These are phyloP conservation scores for Picea sitchensis DNA, from an alignment of 75 land plant species.

Conservation along the genomic window DNA sequence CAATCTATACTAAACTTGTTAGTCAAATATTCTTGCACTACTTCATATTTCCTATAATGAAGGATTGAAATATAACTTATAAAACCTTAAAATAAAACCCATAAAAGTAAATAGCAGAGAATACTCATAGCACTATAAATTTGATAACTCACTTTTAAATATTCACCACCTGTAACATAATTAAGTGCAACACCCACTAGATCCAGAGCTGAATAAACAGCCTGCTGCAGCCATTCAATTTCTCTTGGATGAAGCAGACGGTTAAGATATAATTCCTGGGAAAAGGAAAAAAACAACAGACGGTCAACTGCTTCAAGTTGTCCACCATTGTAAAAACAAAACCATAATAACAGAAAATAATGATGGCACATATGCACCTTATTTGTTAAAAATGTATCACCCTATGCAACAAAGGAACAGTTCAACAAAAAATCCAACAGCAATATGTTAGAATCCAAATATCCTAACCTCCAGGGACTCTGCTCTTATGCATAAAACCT, in stretches of 20 bases:
- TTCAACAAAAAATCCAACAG: background rate
- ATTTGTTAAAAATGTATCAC: too few relatives aligned
- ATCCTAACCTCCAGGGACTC: slow-evolving; percentile 53
- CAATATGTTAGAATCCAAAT: background rate
- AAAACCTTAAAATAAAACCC: too few relatives aligned
- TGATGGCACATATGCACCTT: background rate
- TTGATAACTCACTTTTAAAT: background rate
- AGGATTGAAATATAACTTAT: too few relatives aligned
- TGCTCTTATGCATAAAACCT: slow-evolving; percentile 51
- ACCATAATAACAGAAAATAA: background rate
- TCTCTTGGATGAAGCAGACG: slow-evolving; percentile 44
- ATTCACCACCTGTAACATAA: slow-evolving; percentile 12
- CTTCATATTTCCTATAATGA: too few relatives aligned
- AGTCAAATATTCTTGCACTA: too few relatives aligned
- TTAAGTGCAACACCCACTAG: slow-evolving; percentile 30
- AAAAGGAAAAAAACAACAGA: background rate
- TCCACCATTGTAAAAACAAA: background rate
- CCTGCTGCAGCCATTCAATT: slow-evolving; percentile 57
- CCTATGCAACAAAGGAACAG: too few relatives aligned
- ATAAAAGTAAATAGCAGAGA: too few relatives aligned
- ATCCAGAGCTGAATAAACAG: slow-evolving; percentile 51
- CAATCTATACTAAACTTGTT: too few relatives aligned
- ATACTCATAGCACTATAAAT: background rate
- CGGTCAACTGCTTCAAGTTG: background rate
- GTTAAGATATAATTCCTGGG: slow-evolving; percentile 50